These are phyloP conservation scores for Paulownia fortunei DNA, from an alignment of 257 asterid genomes.

Conservation along the genomic window DNA sequence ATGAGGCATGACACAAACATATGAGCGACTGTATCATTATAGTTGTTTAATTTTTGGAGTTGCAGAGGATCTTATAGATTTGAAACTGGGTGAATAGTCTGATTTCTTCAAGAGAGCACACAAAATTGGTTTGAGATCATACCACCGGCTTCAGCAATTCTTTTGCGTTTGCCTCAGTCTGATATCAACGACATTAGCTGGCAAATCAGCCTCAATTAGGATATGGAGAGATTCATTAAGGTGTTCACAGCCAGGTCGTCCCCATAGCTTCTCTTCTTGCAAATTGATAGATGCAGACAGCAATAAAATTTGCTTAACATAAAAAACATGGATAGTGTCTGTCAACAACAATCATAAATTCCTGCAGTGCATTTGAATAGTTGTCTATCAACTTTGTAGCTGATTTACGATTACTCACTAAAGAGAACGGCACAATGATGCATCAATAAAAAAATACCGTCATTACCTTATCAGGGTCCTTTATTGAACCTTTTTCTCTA, in stretches of 20 bases:
- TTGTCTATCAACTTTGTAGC: neutral
- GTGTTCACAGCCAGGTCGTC: constrained; percentile 94
- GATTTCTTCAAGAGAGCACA: constrained; percentile 1
- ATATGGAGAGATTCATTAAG: constrained; percentile 87
- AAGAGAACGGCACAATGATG: neutral
- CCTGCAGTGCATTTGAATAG: neutral
- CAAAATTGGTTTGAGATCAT: constrained; percentile 31
- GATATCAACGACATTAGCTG: constrained; percentile 72
- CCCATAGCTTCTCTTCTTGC: no score
- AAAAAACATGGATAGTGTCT: no score
- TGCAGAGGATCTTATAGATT: no score
- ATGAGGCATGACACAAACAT: neutral
- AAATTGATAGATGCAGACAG: constrained; percentile 27
- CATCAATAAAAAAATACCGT: constrained; percentile 45
- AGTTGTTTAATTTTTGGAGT: no score
- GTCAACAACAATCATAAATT: neutral
- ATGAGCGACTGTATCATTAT: constrained; percentile 33
- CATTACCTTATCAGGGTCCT: no score
- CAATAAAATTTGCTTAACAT: neutral
- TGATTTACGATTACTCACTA: neutral
- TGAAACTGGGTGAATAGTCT: neutral
- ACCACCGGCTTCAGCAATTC: constrained; percentile 96
- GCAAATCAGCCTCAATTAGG: constrained; percentile 91
- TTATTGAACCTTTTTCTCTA: no score
- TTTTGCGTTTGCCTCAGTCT: constrained; percentile 87